phyloP scores from a whole-genome alignment of 768 basidiomycete genomes.

The Boletus edulis region DNA sequence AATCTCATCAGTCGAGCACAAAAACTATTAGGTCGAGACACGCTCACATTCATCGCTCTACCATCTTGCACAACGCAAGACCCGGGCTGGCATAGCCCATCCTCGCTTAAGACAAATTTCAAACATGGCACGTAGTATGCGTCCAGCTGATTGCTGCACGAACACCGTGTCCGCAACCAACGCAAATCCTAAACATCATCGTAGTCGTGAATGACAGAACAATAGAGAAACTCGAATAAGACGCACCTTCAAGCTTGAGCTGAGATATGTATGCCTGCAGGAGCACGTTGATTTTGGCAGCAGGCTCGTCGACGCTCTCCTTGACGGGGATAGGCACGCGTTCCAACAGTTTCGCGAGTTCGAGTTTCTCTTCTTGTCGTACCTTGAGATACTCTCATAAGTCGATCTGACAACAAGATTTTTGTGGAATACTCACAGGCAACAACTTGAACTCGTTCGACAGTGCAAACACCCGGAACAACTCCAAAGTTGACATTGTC shows the following conservation, averaged over 20 bases:
- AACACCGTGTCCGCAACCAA: neutral
- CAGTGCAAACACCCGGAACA: neutral
- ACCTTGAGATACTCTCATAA: neutral
- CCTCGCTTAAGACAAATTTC: neutral
- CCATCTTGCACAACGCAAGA: too few species aligned
- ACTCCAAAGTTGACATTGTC: too few species aligned
- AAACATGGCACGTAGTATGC: neutral
- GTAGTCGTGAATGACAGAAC: neutral
- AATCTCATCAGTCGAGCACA: too few species aligned
- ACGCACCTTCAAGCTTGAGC: conserved; percentile 2
- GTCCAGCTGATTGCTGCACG: neutral
- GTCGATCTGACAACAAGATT: neutral
- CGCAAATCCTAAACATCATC: neutral
- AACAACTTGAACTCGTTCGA: conserved; percentile 4
- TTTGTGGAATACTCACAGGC: neutral
- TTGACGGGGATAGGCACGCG: neutral
- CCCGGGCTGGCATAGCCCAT: too few species aligned
- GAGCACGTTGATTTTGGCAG: neutral
- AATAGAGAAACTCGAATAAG: neutral
- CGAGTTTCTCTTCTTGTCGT: neutral
- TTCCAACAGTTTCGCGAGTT: neutral
- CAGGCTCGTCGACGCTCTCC: too few species aligned
- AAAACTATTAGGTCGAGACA: too few species aligned
- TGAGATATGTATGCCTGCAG: neutral
- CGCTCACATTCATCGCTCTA: too few species aligned